Conservation (phyloP, 371 early-diverging fungal genomes). For the Syncephalastrum sp. region DNA sequence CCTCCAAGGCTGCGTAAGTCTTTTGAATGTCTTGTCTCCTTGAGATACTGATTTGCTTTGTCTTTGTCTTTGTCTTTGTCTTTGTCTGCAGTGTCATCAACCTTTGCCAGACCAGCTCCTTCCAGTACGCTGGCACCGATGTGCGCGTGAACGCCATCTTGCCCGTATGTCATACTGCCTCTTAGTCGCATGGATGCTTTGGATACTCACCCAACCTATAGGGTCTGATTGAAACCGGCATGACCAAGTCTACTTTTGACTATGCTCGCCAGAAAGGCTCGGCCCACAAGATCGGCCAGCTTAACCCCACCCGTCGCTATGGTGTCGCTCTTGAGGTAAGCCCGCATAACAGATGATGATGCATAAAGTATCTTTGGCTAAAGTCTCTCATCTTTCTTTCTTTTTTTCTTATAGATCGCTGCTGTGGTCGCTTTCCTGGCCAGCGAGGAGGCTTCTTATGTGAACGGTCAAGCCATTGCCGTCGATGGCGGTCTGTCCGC, state of each 20-base stretch:
- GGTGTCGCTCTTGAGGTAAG: constrained; percentile 46
- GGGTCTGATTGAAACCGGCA: constrained; percentile 59
- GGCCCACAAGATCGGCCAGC: constrained; percentile 51
- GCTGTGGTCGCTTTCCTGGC: constrained; percentile 53
- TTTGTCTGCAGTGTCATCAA: constrained; percentile 43
- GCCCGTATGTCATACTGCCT: constrained; percentile 32
- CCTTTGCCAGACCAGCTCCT: constrained; percentile 47
- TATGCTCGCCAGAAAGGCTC: constrained; percentile 44
- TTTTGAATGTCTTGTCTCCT: not conserved
- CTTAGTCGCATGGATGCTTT: not conserved
- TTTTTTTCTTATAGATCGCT: constrained; percentile 33
- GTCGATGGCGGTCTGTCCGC: constrained; percentile 58
- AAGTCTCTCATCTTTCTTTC: too few species aligned
- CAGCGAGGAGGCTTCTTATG: constrained; percentile 55
- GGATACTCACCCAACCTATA: constrained; percentile 5
- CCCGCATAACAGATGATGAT: not conserved
- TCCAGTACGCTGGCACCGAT: constrained; percentile 46
- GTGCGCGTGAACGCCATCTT: constrained; percentile 61
- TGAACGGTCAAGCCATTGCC: constrained; percentile 57
- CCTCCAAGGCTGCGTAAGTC: constrained; percentile 49
- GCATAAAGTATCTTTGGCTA: too few species aligned
- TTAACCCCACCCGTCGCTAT: constrained; percentile 52
- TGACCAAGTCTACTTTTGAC: constrained; percentile 55
- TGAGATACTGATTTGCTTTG: not conserved
- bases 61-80: not conserved